These are phyloP conservation scores for Vanderwaltozyma tropicalis DNA, from an alignment of 805 yeast species.

Conservation along the genomic window DNA sequence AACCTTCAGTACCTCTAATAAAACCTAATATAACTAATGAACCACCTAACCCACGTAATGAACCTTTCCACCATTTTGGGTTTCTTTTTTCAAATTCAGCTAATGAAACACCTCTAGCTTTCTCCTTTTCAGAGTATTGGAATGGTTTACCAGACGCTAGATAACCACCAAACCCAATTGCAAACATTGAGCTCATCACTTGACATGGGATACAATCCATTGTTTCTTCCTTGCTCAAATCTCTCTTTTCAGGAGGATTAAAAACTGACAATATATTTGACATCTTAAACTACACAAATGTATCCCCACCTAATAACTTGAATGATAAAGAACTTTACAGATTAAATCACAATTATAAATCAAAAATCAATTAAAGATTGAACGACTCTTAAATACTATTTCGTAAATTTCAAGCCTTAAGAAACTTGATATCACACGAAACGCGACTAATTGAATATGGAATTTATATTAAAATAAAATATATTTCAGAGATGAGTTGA, in stretches of 20 bases:
- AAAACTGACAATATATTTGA: conserved; percentile 44
- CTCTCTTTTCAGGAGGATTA: conserved; percentile 38
- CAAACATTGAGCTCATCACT: conserved; percentile 47
- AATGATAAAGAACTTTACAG: no score
- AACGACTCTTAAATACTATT: no score
- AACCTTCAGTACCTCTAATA: conserved; percentile 55
- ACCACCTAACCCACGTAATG: conserved; percentile 44
- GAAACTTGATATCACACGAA: not conserved
- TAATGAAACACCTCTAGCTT: conserved; percentile 22
- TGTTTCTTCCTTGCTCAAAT: conserved; percentile 33
- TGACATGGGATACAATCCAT: conserved; percentile 62
- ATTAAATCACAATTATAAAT: no score
- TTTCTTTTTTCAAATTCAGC: conserved; percentile 29
- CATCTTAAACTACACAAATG: no score
- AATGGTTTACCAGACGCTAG: conserved; percentile 49
- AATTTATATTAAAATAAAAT: no score
- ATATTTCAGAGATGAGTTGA: no score
- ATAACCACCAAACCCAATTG: conserved; percentile 53
- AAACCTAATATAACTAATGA: conserved; percentile 47
- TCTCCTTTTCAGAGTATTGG: conserved; percentile 35
- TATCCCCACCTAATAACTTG: no score
- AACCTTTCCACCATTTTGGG: conserved; percentile 54
- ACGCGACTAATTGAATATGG: not conserved
- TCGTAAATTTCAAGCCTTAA: no score
- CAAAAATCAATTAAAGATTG: no score